Conservation (phyloP, 2,329 filamentous ascomycete species). For the Neocatenulostroma microsporum region DNA sequence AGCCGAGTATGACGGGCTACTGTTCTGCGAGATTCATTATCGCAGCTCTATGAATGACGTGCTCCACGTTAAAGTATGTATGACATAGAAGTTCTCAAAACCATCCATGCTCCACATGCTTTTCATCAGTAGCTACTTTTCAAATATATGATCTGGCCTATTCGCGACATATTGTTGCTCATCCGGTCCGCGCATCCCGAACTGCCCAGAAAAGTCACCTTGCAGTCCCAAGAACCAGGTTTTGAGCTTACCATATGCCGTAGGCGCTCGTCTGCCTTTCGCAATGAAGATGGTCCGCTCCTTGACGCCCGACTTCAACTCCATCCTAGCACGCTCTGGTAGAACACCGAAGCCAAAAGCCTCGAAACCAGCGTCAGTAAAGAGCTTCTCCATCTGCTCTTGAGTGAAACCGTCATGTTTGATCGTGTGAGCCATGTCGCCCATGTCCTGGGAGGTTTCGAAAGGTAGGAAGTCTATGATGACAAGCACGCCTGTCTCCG, state of each 20-base stretch:
- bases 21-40: too few relatives aligned
- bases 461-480: constrained; percentile 26
- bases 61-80: too few relatives aligned
- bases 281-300: constrained; percentile 26
- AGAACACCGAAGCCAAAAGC: constrained; percentile 26
- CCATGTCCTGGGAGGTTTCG: constrained; percentile 10
- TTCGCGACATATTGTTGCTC: too few relatives aligned
- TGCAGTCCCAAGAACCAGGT: constrained; percentile 11
- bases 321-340: constrained; percentile 22
- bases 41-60: too few relatives aligned
- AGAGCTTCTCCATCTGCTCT: constrained; percentile 21
- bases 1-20: too few relatives aligned
- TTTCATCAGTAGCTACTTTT: too few relatives aligned
- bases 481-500: constrained; percentile 22
- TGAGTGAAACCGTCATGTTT: constrained; percentile 27
- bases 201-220: too few relatives aligned
- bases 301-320: constrained; percentile 19
- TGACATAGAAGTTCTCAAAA: too few relatives aligned
- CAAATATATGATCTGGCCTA: too few relatives aligned
- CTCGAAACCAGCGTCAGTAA: constrained; percentile 20
- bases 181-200: too few relatives aligned
- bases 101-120: too few relatives aligned
- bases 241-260: constrained; percentile 12
- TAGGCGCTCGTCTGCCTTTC: constrained; percentile 22
- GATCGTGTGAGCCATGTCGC: constrained; percentile 26